Conservation (phyloP, 108 stramenopile genomes). For the Nitzschia palea region DNA sequence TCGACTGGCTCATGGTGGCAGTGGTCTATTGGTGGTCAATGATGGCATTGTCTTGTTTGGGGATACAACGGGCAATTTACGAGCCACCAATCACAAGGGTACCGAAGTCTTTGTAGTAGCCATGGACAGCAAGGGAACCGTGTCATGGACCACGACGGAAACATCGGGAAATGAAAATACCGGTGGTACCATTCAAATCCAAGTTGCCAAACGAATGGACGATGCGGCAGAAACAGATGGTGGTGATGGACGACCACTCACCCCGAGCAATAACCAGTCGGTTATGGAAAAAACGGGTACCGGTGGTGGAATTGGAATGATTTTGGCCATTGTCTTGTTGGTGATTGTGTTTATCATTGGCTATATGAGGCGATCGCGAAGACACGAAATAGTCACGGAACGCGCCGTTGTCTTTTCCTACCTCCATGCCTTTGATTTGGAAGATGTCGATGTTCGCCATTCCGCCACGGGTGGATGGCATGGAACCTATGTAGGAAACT, state of each 20-base stretch:
- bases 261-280: neutral
- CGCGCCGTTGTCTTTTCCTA: slow-evolving; percentile 40
- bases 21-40: slow-evolving; percentile 29
- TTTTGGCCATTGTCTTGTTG: slow-evolving; percentile 18
- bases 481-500: slow-evolving; percentile 45
- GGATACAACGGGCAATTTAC: slow-evolving; percentile 39
- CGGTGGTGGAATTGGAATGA: slow-evolving; percentile 2
- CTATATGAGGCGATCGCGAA: neutral
- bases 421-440: slow-evolving; percentile 48
- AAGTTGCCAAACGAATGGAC: slow-evolving; percentile 1
- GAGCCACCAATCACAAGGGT: slow-evolving; percentile 18
- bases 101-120: slow-evolving; percentile 26
- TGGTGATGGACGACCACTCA: neutral
- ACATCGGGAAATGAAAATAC: slow-evolving; percentile 15
- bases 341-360: slow-evolving; percentile 3
- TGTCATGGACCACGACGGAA: slow-evolving; percentile 22
- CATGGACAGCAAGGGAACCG: slow-evolving; percentile 9
- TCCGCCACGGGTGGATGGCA: slow-evolving; percentile 68
- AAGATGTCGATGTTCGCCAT: slow-evolving; percentile 55
- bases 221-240: neutral
- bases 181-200: slow-evolving; percentile 1
- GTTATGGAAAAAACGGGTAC: neutral
- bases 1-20: slow-evolving; percentile 39
- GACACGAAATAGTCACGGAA: slow-evolving; percentile 25
- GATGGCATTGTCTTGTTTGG: slow-evolving; percentile 42